Percentiles rank a stretch among this genome's conserved stretches.
phyloP scores from a whole-genome alignment of 2,329 filamentous ascomycete genomes.

The Aspergillus novoparasiticus region DNA sequence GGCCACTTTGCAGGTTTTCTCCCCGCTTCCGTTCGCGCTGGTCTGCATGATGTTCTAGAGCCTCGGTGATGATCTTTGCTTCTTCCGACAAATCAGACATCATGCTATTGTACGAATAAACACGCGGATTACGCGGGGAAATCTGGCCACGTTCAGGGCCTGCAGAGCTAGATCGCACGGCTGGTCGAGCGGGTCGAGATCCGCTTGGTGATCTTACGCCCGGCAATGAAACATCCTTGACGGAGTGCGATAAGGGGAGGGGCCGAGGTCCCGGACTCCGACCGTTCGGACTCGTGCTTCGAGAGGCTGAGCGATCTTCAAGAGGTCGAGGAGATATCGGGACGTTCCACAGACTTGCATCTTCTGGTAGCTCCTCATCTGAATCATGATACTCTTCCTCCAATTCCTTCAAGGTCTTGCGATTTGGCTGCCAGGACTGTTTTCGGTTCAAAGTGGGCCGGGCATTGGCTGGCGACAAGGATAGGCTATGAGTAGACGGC shows the following conservation, averaged over 20 bases:
- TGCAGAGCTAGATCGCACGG: slow-evolving; percentile 41
- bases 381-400: slow-evolving; percentile 55
- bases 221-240: slow-evolving; percentile 30
- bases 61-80: slow-evolving; percentile 61
- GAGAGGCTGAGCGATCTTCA: slow-evolving; percentile 43
- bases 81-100: slow-evolving; percentile 62
- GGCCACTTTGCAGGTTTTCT: slow-evolving; percentile 50
- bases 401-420: slow-evolving; percentile 51
- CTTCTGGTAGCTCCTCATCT: slow-evolving; percentile 54
- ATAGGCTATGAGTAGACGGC: slow-evolving; percentile 30
- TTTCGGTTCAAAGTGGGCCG: slow-evolving; percentile 34
- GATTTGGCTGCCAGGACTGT: slow-evolving; percentile 46
- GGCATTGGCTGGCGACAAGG: slow-evolving; percentile 25
- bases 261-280: slow-evolving; percentile 43
- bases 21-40: slow-evolving; percentile 49
- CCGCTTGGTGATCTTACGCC: slow-evolving; percentile 29
- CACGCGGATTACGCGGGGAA: slow-evolving; percentile 47
- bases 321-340: slow-evolving; percentile 50
- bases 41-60: slow-evolving; percentile 60
- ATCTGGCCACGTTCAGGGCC: slow-evolving; percentile 46
- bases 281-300: slow-evolving; percentile 46
- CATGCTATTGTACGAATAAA: slow-evolving; percentile 62
- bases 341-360: slow-evolving; percentile 54
- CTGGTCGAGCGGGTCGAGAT: slow-evolving; percentile 32
- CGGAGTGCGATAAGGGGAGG: slow-evolving; percentile 45